Evolutionary conservation across 305 asterid genomes (phyloP).

Genomic region (Plantago lanceolata): DNA sequence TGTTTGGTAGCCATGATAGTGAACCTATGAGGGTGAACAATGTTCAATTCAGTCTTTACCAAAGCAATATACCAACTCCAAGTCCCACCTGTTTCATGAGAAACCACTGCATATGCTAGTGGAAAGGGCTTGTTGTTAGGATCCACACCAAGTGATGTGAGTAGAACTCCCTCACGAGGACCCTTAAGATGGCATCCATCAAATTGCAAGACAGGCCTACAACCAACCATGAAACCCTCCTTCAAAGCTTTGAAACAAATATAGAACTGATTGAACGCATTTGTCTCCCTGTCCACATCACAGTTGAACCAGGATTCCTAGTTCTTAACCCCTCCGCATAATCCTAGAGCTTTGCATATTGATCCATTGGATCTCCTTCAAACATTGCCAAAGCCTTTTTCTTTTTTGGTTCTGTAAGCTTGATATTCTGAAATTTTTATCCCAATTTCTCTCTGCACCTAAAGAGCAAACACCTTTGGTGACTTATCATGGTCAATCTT

Average conservation of each 20-base stretch:
- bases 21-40: neutral
- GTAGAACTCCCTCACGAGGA: neutral
- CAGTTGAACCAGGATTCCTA: neutral
- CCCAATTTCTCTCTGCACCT: neutral
- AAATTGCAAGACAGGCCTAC: neutral
- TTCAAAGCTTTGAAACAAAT: neutral
- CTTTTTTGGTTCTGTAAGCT: too few relatives aligned
- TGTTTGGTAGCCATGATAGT: neutral
- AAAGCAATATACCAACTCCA: neutral
- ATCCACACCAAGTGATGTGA: neutral
- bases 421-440: too few relatives aligned
- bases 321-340: neutral
- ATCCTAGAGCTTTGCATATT: neutral
- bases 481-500: neutral
- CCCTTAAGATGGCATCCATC: neutral
- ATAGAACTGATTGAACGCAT: neutral
- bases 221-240: neutral
- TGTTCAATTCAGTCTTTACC: neutral
- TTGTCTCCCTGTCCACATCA: neutral
- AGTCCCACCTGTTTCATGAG: neutral
- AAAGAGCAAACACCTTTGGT: too few relatives aligned
- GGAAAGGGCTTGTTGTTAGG: neutral
- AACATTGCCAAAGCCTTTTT: too few relatives aligned
- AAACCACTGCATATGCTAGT: neutral
- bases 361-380: too few relatives aligned